Base-by-base conservation (phyloP, 2,329 filamentous ascomycete species). In the Paecilomyces variotii region DNA sequence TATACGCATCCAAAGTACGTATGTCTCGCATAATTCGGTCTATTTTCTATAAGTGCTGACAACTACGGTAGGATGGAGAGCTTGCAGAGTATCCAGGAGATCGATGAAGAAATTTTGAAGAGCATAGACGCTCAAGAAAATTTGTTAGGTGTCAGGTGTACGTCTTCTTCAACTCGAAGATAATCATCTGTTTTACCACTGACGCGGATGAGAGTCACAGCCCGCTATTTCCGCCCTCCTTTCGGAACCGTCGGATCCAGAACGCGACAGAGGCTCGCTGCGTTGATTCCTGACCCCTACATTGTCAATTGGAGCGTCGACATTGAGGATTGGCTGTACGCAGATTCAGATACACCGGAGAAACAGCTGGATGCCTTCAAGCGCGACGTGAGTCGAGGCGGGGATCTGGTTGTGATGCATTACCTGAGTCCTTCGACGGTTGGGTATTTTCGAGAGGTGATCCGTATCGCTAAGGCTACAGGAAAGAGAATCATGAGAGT, bases 291-390 rank as follows among this genome's bases (percentile, higher is more conserved):
- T 1, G 77, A 81, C 12, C 80, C 84, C 0, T 81, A 82, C 63
- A 81, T 88, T 51, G 80, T 88, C 56, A 84, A 84, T 69, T 89
- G 86, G 87, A 85, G 80, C 65, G 83, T 89, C 52, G 86, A 89
- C 65, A 83, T 88, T 32, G 84, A 89, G 75, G 87, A 89, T 68
- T 89, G 85, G 84, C 66, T 87, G 26, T 89, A 85, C 84, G 86
- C 84, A 1, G 74, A 80, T 67, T 81, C 78, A 0, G 66, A 73
- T 51, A 88, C 85, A 2, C 86, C 86, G 0, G 82, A 87, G 74
- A 84, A 85, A 66, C 87, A 89, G 72, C 73, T 87, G 12, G 82
- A 83, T 2, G 84, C 85, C 11, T 89, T 89, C 73, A 79, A 83
- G 68, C 78, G 82, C 2, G 84, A 87, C 67, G 79, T 89, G 2